Base-by-base conservation (phyloP, 2,329 filamentous ascomycete genomes). In the Amphichorda felina region DNA sequence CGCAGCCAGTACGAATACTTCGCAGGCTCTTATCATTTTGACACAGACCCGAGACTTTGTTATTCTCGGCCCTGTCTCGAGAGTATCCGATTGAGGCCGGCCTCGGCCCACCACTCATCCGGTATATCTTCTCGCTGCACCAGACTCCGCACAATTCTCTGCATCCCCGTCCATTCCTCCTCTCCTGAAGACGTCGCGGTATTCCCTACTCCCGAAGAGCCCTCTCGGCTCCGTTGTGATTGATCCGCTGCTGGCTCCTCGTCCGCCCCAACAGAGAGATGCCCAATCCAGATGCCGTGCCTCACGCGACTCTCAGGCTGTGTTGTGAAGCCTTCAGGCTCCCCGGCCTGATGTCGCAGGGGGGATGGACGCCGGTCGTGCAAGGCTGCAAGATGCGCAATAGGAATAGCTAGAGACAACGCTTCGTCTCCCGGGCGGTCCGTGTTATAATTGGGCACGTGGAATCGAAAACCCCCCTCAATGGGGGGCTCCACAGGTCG, bases 21-120 rank as follows among this genome's bases (percentile, higher is more conserved):
- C n/a, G n/a, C n/a, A n/a, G n/a, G n/a, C n/a, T n/a, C n/a, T n/a
- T n/a, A n/a, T n/a, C n/a, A n/a, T n/a, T n/a, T n/a, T n/a, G n/a
- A n/a, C n/a, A n/a, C n/a, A n/a, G n/a, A n/a, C n/a, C n/a, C n/a
- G n/a, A n/a, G n/a, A n/a, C n/a, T n/a, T n/a, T n/a, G n/a, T n/a
- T n/a, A n/a, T n/a, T 35, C 34, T 4, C 25, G 26, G 10, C 11
- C 11, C 25, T 27, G 16, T 33, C 39, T 30, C 29, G 35, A 36
- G 37, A 75, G 56, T 11, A 66, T 78, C 42, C 77, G 71, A 48
- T 67, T 77, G 43, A 84, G 66, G 29, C 80, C 80, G 39, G 70
- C 78, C 47, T 74, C 70, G 39, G 74, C 73, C 85, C 85, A 93
- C 76, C 81, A 88, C 43, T 85, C 78, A 41, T 91, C 83, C 0